Evolutionary conservation across 148 eudicot species (phyloP), one percentile per base, ranked within the genome.

Genomic region (Euryodendron excelsum): DNA sequence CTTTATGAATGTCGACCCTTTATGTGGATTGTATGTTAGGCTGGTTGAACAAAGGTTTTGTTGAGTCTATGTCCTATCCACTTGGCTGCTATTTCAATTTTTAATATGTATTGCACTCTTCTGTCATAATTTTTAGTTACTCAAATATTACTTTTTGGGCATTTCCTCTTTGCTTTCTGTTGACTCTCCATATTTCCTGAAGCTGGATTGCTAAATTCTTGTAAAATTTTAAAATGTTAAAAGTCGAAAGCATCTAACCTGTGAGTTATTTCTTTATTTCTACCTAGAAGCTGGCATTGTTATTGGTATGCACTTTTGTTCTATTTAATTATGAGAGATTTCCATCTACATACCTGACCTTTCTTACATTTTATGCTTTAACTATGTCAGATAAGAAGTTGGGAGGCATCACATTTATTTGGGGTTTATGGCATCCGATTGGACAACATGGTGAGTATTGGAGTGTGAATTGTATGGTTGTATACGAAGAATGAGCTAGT

Each of bases 401-500:
- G 89, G 98, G 84, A 89, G n/a, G 36, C 77, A n/a, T 70, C 81
- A 28, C 36, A 76, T 69, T 10, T 88, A 45, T 81, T 79, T 44
- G 78, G 90, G 72, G 80, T 87, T 52, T 95, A 82, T 72, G 94
- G 97, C 75, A 77, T 91, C 66, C 93, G 94, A 79, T 55, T 85
- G 78, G 89, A 93, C 80, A 90, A 95, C 75, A 28, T 81, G 73
- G 97, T 95, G 81, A 91, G 96, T 87, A 60, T 72, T 64, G 58
- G 27, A 60, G 41, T 36, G 71, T 64, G 62, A 20, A 36, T 75
- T 36, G 30, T 50, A 41, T 53, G 47, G n/a, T 39, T 53, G 67
- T 1, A 20, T 41, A 23, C 69, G 8, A 3, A 60, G 23, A 44
- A 13, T 37, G 65, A 33, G 66, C 66, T 60, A 75, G 61, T 41